Evolutionary conservation across 352 stramenopile genomes (phyloP).

Genomic region (Peronosclerospora sorghi): DNA sequence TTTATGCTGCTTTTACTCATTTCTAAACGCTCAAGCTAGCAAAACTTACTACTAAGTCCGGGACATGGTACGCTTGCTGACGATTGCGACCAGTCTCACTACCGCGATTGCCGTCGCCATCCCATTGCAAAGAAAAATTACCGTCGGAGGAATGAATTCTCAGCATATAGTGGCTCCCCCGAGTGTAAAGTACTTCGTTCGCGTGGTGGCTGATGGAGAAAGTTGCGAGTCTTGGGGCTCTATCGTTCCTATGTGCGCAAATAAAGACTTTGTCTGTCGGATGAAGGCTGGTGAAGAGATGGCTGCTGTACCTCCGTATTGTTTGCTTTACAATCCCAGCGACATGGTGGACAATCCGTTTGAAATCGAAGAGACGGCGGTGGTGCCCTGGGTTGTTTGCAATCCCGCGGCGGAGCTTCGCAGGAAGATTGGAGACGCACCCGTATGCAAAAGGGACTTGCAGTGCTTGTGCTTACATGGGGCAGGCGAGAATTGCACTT

Average conservation of each 20-base stretch:
- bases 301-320: conserved; percentile 23
- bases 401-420: conserved; percentile 14
- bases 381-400: conserved; percentile 24
- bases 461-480: conserved; percentile 24
- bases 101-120: too few species aligned
- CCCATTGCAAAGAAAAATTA: too few species aligned
- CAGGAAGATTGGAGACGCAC: conserved; percentile 21
- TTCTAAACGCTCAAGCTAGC: too few species aligned
- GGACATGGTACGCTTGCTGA: too few species aligned
- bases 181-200: conserved; percentile 16
- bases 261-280: conserved; percentile 32
- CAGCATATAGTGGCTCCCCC: too few species aligned
- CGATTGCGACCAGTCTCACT: too few species aligned
- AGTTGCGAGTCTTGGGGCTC: conserved; percentile 16
- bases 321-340: conserved; percentile 24
- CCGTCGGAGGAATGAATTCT: too few species aligned
- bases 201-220: conserved; percentile 23
- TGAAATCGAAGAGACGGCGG: conserved; percentile 18
- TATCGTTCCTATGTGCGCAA: conserved; percentile 31
- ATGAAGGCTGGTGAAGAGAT: conserved; percentile 33
- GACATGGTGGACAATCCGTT: conserved; percentile 26
- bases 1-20: too few species aligned
- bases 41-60: too few species aligned
- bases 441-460: conserved; percentile 33
- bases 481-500: conserved; percentile 15